Conservation (phyloP, 768 basidiomycete species). For the Tephrocybe rancida region DNA sequence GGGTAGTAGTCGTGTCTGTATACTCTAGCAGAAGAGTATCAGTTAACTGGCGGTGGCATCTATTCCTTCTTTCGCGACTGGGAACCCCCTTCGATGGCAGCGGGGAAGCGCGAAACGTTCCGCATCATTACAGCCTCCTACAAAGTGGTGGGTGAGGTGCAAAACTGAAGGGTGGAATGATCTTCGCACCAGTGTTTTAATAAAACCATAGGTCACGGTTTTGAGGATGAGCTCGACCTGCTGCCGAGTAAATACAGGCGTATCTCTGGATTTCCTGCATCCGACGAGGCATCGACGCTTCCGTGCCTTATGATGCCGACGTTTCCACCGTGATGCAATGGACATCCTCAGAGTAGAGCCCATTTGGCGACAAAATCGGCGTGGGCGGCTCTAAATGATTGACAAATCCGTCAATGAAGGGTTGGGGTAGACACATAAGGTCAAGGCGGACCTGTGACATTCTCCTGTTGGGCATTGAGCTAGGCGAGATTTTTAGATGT, state of each 20-base stretch:
- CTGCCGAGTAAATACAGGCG: slow-evolving; percentile 30
- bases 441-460: not conserved
- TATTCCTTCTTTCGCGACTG: too few relatives aligned
- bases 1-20: too few relatives aligned
- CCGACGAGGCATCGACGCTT: not conserved
- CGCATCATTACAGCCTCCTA: not conserved
- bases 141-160: not conserved
- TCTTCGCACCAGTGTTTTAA: slow-evolving; percentile 26
- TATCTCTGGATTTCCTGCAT: slow-evolving; percentile 13
- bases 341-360: not conserved
- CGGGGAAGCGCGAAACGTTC: not conserved
- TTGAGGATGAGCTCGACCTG: slow-evolving; percentile 33
- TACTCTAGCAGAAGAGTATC: too few relatives aligned
- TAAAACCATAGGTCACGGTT: slow-evolving; percentile 29
- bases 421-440: too few relatives aligned
- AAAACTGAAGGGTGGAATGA: not conserved
- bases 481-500: not conserved
- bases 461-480: not conserved
- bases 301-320: not conserved
- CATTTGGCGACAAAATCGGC: not conserved
- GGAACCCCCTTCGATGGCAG: not conserved
- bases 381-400: not conserved
- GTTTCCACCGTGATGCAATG: not conserved
- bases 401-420: not conserved
- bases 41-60: too few relatives aligned